A percentile compares a stretch with the other conserved stretches of the same genome.
Conservation (phyloP, 2,329 filamentous ascomycete genomes). For the Fusarium napiforme region DNA sequence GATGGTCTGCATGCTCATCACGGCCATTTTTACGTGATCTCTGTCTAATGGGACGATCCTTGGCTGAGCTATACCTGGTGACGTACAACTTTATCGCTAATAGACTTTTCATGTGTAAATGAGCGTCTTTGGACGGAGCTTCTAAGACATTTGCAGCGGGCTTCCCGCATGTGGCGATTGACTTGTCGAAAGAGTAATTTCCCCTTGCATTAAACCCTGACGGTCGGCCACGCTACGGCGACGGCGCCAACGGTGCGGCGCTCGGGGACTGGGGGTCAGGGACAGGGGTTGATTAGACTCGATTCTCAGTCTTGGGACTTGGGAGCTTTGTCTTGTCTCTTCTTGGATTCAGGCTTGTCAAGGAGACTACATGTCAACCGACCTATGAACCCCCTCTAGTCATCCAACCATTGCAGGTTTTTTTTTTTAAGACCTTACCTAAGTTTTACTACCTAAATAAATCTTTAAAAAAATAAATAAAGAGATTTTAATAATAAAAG, state of each 20-base stretch:
- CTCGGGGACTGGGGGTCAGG: constrained; percentile 18
- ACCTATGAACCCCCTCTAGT: no score
- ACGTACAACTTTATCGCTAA: neutral
- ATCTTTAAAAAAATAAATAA: no score
- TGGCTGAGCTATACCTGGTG: neutral
- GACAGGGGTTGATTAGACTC: constrained; percentile 13
- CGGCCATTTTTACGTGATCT: neutral
- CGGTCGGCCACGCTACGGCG: constrained; percentile 37
- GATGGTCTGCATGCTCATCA: neutral
- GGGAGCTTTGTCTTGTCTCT: constrained; percentile 2
- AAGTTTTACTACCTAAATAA: no score
- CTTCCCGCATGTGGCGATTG: constrained; percentile 3
- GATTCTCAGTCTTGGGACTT: constrained; percentile 17
- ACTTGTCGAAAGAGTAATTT: constrained; percentile 31
- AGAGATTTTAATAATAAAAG: no score
- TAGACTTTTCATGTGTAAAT: neutral
- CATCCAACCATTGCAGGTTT: no score
- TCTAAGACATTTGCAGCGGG: constrained; percentile 11
- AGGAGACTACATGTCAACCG: no score
- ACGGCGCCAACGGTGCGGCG: constrained; percentile 45
- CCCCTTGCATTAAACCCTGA: constrained; percentile 45
- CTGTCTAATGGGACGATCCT: neutral
- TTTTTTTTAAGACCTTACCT: no score
- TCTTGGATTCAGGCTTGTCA: neutral
- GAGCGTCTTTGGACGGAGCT: neutral